Percentiles rank a stretch among this genome's conserved stretches.
phyloP scores from a whole-genome alignment of 2,329 filamentous ascomycete species.

The Venturia nashicola region DNA sequence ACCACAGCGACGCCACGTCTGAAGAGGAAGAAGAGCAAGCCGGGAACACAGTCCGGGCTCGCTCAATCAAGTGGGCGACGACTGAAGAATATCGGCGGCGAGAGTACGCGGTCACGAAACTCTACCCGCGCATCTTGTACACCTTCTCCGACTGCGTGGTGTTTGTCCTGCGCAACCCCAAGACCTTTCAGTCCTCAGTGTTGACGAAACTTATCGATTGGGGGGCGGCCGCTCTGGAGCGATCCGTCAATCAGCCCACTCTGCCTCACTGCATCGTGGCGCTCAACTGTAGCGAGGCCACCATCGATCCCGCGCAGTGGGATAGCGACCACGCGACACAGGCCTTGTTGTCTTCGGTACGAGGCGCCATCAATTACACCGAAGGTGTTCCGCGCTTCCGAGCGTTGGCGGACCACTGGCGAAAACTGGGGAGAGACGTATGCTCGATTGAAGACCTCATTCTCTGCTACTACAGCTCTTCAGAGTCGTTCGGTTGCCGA shows the following conservation, averaged over 20 bases:
- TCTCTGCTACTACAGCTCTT: conserved; percentile 39
- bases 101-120: conserved; percentile 25
- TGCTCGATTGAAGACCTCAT: conserved; percentile 34
- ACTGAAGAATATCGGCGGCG: conserved; percentile 18
- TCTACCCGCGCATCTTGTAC: conserved; percentile 30
- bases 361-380: conserved; percentile 22
- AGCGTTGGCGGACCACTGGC: conserved; percentile 32
- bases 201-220: conserved; percentile 35
- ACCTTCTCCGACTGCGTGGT: conserved; percentile 29
- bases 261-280: conserved; percentile 43
- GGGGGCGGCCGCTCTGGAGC: conserved; percentile 38
- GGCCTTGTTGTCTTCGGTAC: conserved; percentile 24
- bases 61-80: conserved; percentile 22
- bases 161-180: conserved; percentile 28
- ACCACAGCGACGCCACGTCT: too few relatives aligned
- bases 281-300: conserved; percentile 33
- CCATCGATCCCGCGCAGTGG: conserved; percentile 31
- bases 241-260: conserved; percentile 41
- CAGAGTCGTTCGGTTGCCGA: too few relatives aligned
- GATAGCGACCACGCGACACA: conserved; percentile 28
- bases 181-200: too few relatives aligned
- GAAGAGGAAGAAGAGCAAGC: too few relatives aligned
- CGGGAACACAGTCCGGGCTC: too few relatives aligned
- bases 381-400: conserved; percentile 23
- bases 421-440: conserved; percentile 27